Evolutionary conservation across 1,284 basidiomycete genomes (phyloP), one percentile per base, ranked within the genome.

Genomic region (Sporisorium reilianum): DNA sequence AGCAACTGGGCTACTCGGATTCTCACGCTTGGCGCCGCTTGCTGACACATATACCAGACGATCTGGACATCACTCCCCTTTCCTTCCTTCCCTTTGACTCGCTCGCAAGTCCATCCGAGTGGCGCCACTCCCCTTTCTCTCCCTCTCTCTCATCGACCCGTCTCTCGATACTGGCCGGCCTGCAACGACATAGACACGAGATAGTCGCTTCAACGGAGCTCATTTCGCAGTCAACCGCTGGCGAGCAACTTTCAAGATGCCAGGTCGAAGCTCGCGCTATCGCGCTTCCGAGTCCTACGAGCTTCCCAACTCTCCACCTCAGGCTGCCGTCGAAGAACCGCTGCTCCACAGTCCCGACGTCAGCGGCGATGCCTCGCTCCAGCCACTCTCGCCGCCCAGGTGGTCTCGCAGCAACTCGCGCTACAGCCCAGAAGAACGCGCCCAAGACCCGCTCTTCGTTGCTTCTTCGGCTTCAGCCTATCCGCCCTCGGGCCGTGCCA

Each of bases 341-440:
- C 38, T 69, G 26, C 67, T 69, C 48, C 53, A 49, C 25, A 55
- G 57, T 11, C 55, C 67, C 2, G 65, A 68, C 16, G 10, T 20
- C n/a, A 62, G 55, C 36, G 52, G 51, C 16, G 58, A 62, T 46
- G 60, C 59, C 12, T 69, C 67, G 8, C 61, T 64, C 12, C 61
- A 64, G 20, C 36, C 36, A n/a, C 48, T 69, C 1, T 52, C 61
- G 12, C 57, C 20, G 23, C 67, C 67, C 30, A 28, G 49, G 28
- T 64, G 67, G 67, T 34, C 48, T 6, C 67, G 67, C 28, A 41
- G 42, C 49, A 45, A 46, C 38, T 60, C 67, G 41, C 61, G 57
- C 26, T 56, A 64, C 38, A 56, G 56, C 36, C 54, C 58, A 20
- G 42, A 46, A 3, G 64, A 60, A 34, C 52, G 45, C 5, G 28